These are phyloP conservation scores for Dactylonectria macrodidyma DNA, from an alignment of 2,329 filamentous ascomycete genomes.

Conservation along the genomic window DNA sequence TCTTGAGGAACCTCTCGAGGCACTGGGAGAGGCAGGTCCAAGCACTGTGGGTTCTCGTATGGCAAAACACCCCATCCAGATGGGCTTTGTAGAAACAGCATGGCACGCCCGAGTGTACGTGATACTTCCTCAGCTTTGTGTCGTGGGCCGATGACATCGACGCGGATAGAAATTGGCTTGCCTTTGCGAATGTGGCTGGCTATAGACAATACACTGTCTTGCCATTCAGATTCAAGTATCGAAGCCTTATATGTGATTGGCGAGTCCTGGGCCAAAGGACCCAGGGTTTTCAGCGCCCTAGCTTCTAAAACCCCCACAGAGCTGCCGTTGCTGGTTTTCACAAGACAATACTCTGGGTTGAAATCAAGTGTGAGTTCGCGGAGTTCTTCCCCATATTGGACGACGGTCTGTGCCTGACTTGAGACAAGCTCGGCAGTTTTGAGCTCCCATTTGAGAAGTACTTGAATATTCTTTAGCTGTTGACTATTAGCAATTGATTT, in stretches of 20 bases:
- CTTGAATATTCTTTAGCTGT: not conserved
- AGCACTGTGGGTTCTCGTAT: constrained; percentile 3
- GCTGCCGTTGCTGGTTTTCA: not conserved
- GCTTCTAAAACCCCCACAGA: not conserved
- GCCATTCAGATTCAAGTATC: not conserved
- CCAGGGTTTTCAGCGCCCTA: not conserved
- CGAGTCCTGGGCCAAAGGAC: not conserved
- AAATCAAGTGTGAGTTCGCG: not conserved
- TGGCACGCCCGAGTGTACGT: not conserved
- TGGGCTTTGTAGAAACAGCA: not conserved
- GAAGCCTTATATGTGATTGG: not conserved
- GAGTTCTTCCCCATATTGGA: not conserved
- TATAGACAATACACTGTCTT: not conserved
- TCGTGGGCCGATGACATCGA: not conserved
- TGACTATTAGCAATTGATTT: not conserved
- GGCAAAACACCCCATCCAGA: not conserved
- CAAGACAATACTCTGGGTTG: not conserved
- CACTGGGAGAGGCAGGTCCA: not conserved
- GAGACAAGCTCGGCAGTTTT: not conserved
- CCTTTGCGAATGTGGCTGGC: not conserved
- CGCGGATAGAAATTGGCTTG: not conserved
- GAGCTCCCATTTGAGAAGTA: not conserved
- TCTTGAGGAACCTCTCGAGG: not conserved
- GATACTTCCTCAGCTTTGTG: not conserved
- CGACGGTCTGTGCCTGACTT: not conserved